A percentile compares a stretch with the other conserved stretches of the same genome.
Conservation (phyloP, 371 early-diverging fungal species). For the Lichtheimia corymbifera region DNA sequence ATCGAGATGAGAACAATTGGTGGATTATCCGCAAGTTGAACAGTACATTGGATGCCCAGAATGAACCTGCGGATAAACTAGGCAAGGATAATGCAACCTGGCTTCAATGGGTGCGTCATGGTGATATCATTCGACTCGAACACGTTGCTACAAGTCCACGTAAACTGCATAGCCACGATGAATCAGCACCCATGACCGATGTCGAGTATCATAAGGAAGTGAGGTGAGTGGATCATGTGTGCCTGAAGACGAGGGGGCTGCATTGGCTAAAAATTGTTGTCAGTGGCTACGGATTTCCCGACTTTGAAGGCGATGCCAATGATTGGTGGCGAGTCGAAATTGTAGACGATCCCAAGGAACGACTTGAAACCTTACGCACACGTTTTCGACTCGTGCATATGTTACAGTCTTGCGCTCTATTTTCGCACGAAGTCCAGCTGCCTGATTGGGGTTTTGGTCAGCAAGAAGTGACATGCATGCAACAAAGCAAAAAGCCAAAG, state of each 20-base stretch:
- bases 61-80: conserved; percentile 43
- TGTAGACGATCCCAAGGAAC: conserved; percentile 44
- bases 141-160: conserved; percentile 53
- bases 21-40: conserved; percentile 72
- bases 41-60: conserved; percentile 41
- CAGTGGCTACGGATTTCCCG: conserved; percentile 63
- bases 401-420: conserved; percentile 76
- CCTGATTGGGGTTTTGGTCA: conserved; percentile 99
- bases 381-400: conserved; percentile 75
- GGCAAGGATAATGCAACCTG: conserved; percentile 30
- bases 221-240: conserved; percentile 31
- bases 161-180: conserved; percentile 47
- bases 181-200: conserved; percentile 78
- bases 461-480: conserved; percentile 90
- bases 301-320: conserved; percentile 53
- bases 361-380: conserved; percentile 64
- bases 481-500: conserved; percentile 62
- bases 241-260: background rate
- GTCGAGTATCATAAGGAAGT: conserved; percentile 91
- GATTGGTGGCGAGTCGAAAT: conserved; percentile 79
- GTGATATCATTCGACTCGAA: conserved; percentile 60
- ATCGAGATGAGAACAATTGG: conserved; percentile 83
- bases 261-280: background rate
- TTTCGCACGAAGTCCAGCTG: conserved; percentile 75
- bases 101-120: conserved; percentile 52